Base-by-base conservation (phyloP, 2,329 filamentous ascomycete genomes). In the Fusarium poae region DNA sequence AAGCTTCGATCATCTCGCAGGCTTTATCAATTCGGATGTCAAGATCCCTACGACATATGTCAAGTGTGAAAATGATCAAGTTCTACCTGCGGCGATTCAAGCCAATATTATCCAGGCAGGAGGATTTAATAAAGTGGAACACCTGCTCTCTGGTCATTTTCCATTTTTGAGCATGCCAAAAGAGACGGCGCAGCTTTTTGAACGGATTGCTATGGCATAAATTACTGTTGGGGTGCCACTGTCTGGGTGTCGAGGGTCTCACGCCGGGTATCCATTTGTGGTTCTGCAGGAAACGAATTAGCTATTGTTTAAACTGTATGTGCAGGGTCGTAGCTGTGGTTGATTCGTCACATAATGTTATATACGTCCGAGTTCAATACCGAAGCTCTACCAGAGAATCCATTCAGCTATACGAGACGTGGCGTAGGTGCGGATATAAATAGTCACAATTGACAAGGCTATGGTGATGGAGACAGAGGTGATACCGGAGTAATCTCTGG, bases 21-120 rank as follows among this genome's bases (percentile, higher is more conserved):
- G 52, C 0, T 61, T 52, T 5, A 53, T 53, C 7, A 62, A 34
- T n/a, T 37, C 55, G 5, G 58, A 62, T 15, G 58, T 46, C 4
- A 34, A 27, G 3, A 30, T 62, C 13, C 27, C 56, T 0, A 61
- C 23, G 16, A 40, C 27, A 0, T 62, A 61, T 29, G 6, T 45
- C 3, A 3, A 39, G 0, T 61, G 39, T 4, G 45, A 53, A 0
- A 61, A 62, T 0, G 58, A 61, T 6, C 3, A 45, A 0, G 18
- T 18, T 2, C 21, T 53, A 9, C n/a, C 45, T 2, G 39, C n/a
- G 0, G 2, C 10, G 3, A 4, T 23, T 0, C 58, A 61, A 1
- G 56, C 53, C 5, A 42, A 45, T 8, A 2, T 23, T 3, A 18
- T 61, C 0, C 39, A 53, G 0, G 13, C n/a, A 6, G 56, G 56